Base-by-base conservation (phyloP, 2,329 filamentous ascomycete genomes). In the Fusarium heterosporum region DNA sequence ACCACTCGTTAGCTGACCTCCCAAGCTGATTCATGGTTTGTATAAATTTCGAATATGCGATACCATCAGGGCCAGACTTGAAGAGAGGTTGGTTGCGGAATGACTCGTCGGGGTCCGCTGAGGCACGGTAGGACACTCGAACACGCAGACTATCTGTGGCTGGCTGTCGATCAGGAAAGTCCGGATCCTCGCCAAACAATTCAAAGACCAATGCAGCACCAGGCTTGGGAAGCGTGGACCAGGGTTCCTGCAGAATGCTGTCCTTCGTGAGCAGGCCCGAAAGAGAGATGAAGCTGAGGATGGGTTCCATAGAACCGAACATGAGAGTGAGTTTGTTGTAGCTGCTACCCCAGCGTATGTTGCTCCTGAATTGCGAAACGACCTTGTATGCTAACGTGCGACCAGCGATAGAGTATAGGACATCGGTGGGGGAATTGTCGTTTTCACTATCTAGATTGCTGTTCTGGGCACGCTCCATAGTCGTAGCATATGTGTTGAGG, bases 161-260 rank as follows among this genome's bases (percentile, higher is more conserved):
- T 1, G 81, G 80, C 58, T 59, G 60, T 25, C 26, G 67, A 65
- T 39, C 66, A 51, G 51, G 60, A 41, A 58, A 55, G 7, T 68
- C 53, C 5, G 65, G 41, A 19, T 75, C 57, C 16, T 75, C 65
- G 12, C 77, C 75, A 32, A 81, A 75, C 17, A 89, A 76, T 79
- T 97, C 93, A 74, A 96, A 93, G 0, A 86, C 81, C 84, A 97
- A 90, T 39, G 87, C 85, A 1, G 89, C 89, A 0, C 93, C 93
- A 36, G 93, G 92, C 66, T 89, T 84, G 0, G 91, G 89, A 14
- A 88, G 59, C 3, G 60, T 65, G 5, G 73, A 73, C 51, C 78
- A 76, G 66, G 66, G 74, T 30, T 60, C 73, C 43, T 74, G 80
- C 6, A 84, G 81, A n/a, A 79, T 82, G 73, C 89, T 87, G 50